These are phyloP conservation scores for Talaromyces ruber DNA, from an alignment of 495 filamentous ascomycete species.

Conservation along the genomic window DNA sequence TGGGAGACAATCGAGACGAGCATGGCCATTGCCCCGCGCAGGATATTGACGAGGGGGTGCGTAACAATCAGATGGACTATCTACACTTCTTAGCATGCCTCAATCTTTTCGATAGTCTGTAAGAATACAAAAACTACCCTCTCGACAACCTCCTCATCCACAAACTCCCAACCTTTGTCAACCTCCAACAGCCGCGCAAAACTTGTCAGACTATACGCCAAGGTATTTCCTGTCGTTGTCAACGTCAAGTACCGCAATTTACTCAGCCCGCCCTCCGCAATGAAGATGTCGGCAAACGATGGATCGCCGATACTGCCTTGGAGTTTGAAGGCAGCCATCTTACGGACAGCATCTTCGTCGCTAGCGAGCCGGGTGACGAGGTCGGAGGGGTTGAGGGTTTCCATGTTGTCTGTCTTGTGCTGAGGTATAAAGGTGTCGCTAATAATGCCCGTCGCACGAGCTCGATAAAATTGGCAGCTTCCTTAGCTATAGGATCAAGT, in stretches of 20 bases:
- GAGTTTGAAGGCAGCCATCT: slow-evolving; percentile 98
- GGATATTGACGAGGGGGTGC: slow-evolving; percentile 94
- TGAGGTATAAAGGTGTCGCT: not conserved
- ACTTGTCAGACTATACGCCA: slow-evolving; percentile 88
- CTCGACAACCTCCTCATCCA: slow-evolving; percentile 59
- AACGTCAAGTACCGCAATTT: slow-evolving; percentile 76
- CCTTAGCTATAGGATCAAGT: not conserved
- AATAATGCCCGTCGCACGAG: not conserved
- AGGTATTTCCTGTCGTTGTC: slow-evolving; percentile 80
- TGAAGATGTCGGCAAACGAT: slow-evolving; percentile 94
- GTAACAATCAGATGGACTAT: slow-evolving; percentile 91
- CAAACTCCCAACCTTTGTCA: slow-evolving; percentile 91
- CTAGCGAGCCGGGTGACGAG: slow-evolving; percentile 61
- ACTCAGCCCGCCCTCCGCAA: slow-evolving; percentile 73
- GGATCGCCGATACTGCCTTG: slow-evolving; percentile 92
- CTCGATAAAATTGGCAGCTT: not conserved
- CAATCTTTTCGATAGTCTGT: not conserved
- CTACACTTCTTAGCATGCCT: slow-evolving; percentile 25
- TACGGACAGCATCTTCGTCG: slow-evolving; percentile 85
- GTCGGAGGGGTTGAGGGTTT: slow-evolving; percentile 52
- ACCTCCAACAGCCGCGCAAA: slow-evolving; percentile 82
- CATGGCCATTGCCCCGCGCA: slow-evolving; percentile 93
- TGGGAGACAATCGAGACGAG: slow-evolving; percentile 88
- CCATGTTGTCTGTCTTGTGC: slow-evolving; percentile 31
- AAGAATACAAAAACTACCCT: too few species aligned